These are phyloP conservation scores for Plasmodium relictum DNA, from an alignment of 169 alveolate species.

Conservation along the genomic window DNA sequence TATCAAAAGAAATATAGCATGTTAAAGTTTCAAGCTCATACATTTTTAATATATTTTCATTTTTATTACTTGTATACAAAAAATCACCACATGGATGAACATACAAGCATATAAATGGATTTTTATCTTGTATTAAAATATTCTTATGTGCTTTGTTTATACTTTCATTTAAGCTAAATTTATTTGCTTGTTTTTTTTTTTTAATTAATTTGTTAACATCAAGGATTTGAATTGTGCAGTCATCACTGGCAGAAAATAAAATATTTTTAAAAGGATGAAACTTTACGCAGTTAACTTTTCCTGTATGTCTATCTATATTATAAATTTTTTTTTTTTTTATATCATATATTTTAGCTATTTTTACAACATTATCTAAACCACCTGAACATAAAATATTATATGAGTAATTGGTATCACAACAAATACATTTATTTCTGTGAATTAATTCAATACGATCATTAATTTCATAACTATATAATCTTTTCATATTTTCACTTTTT, in stretches of 20 bases:
- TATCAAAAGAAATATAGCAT: conserved; percentile 72
- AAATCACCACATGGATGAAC: conserved; percentile 90
- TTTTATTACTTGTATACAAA: conserved; percentile 82
- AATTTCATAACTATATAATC: conserved; percentile 31
- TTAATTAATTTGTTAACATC: conserved; percentile 46
- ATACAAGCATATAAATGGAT: conserved; percentile 53
- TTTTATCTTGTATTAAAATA: conserved; percentile 51
- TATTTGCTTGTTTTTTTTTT: conserved; percentile 25
- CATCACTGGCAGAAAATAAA: conserved; percentile 69
- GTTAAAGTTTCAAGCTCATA: conserved; percentile 81
- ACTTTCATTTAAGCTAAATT: neutral
- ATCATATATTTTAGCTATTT: conserved; percentile 55
- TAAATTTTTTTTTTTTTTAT: conserved; percentile 36
- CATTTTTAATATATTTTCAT: conserved; percentile 79
- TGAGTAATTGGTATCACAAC: conserved; percentile 46
- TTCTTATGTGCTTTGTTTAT: conserved; percentile 23
- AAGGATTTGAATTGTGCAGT: conserved; percentile 48
- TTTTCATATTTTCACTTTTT: conserved; percentile 21
- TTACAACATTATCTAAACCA: conserved; percentile 79
- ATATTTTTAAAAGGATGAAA: conserved; percentile 61
- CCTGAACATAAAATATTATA: conserved; percentile 85
- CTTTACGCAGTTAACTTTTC: conserved; percentile 41
- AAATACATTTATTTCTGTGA: conserved; percentile 43
- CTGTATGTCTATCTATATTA: conserved; percentile 42
- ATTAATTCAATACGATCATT: conserved; percentile 52